These are phyloP conservation scores for Exophiala mesophila DNA, from an alignment of 2,329 filamentous ascomycete genomes.

Conservation along the genomic window DNA sequence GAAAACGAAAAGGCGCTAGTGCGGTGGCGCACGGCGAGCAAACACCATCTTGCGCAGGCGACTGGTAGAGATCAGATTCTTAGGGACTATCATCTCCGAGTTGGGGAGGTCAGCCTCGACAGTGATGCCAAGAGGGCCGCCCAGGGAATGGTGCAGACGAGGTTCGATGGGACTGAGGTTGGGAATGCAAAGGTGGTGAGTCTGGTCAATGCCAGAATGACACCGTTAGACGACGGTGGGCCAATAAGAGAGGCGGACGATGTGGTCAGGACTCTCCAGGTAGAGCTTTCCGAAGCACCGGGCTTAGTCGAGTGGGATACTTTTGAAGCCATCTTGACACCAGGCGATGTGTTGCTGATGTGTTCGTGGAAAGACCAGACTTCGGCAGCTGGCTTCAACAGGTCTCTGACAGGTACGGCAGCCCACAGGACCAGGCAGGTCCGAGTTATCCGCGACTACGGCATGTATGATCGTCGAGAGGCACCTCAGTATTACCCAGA, in stretches of 20 bases:
- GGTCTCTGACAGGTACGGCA: background rate
- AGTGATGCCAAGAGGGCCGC: background rate
- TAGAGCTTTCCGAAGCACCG: background rate
- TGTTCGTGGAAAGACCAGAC: constrained; percentile 3
- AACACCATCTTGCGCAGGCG: constrained; percentile 5
- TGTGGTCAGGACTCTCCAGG: background rate
- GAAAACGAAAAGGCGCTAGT: constrained; percentile 9
- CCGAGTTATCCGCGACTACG: constrained; percentile 3
- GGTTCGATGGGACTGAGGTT: constrained; percentile 6
- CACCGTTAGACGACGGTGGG: background rate
- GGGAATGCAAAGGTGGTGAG: constrained; percentile 3
- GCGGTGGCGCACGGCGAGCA: constrained; percentile 5
- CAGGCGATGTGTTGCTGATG: constrained; percentile 4
- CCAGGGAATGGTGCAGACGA: background rate
- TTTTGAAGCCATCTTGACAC: constrained; percentile 8
- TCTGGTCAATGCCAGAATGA: constrained; percentile 1
- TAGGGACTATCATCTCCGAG: constrained; percentile 6
- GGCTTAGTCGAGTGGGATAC: constrained; percentile 7
- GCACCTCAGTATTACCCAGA: constrained; percentile 10
- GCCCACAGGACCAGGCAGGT: constrained; percentile 1
- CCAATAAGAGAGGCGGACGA: background rate
- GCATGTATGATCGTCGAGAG: constrained; percentile 3
- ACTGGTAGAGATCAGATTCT: background rate
- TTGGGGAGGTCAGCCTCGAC: constrained; percentile 1
- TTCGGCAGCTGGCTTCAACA: background rate